Evolutionary conservation across 306 rosid genomes (phyloP), one percentile per base, ranked within the genome.

Genomic region (Medicago ruthenica): DNA sequence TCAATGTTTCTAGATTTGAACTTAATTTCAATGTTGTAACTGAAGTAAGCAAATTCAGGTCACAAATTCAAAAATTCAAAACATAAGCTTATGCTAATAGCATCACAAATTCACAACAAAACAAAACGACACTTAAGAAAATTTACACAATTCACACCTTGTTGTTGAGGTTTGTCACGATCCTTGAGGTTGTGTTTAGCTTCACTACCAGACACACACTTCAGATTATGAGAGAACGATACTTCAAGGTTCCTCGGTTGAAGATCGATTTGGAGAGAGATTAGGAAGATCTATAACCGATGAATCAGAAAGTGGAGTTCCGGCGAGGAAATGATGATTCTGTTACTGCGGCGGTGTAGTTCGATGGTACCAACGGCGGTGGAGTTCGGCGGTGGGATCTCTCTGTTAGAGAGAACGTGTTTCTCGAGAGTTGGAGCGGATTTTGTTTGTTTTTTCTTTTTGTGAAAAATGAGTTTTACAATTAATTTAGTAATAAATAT

Each of bases 331-430:
- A 60, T 24, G 27, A 24, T 2, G 93, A 54, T 50, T 75, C 81
- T 3, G 83, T 40, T 48, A 8, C 68, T 45, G 75, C 13, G 70
- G 76, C 80, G 5, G 81, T 34, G 36, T 81, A 76, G 39, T 74
- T 82, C 8, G 85, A 68, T 6, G 96, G 80, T 51, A 90, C 84
- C 14, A 83, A 96, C 73, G 89, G 83, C 79, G 90, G 27, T 24
- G 27, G 27, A 24, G 27, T 24, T 82, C 34, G 87, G n/a, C 80
- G 13, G 88, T 37, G 68, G 2, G 44, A 55, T 61, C 3, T 71
- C 85, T 61, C 12, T 24, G 1, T 1, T 3, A 24, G 27, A 24
- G 27, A 24, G 27, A 24, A 3, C 3, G 27, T 24, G 27, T 24
- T 1, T 24, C n/a, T n/a, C n/a, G n/a, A n/a, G n/a, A n/a, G n/a